Conservation (phyloP, 2,329 filamentous ascomycete species). For the Pseudocercospora eumusae region DNA sequence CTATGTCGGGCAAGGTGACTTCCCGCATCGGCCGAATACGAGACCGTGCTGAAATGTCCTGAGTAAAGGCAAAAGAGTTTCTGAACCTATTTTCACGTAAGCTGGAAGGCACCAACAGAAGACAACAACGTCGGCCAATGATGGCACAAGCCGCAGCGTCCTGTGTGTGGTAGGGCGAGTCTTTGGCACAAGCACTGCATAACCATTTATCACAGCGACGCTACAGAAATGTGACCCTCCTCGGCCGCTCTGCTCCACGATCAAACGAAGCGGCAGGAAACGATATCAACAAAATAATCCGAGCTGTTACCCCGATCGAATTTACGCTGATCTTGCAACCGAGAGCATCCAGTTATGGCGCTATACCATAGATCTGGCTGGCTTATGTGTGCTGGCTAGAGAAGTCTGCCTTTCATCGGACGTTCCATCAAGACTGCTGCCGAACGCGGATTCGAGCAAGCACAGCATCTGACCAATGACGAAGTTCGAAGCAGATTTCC, state of each 20-base stretch:
- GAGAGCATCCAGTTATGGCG: conserved; percentile 46
- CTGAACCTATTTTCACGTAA: neutral
- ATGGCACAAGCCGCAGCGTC: conserved; percentile 3
- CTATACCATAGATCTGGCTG: conserved; percentile 22
- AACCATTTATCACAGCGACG: conserved; percentile 41
- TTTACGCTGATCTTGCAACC: conserved; percentile 37
- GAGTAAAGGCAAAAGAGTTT: neutral
- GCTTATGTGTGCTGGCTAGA: conserved; percentile 21
- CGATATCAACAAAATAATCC: conserved; percentile 37
- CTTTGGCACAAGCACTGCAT: conserved; percentile 27
- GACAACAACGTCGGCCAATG: neutral
- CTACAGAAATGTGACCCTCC: conserved; percentile 55
- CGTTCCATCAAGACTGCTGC: conserved; percentile 19
- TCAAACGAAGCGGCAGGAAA: conserved; percentile 46
- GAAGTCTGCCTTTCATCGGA: conserved; percentile 18
- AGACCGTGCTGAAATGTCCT: neutral
- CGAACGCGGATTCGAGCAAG: conserved; percentile 17
- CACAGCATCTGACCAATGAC: conserved; percentile 7
- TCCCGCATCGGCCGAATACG: neutral
- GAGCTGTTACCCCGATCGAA: conserved; percentile 30
- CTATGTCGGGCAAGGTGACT: neutral
- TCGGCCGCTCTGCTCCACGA: conserved; percentile 57
- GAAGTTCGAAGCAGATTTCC: conserved; percentile 24
- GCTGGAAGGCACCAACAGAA: neutral
- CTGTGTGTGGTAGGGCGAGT: conserved; percentile 24